Base-by-base conservation (phyloP, 352 stramenopile genomes). In the Pelagophyceae sp. region DNA sequence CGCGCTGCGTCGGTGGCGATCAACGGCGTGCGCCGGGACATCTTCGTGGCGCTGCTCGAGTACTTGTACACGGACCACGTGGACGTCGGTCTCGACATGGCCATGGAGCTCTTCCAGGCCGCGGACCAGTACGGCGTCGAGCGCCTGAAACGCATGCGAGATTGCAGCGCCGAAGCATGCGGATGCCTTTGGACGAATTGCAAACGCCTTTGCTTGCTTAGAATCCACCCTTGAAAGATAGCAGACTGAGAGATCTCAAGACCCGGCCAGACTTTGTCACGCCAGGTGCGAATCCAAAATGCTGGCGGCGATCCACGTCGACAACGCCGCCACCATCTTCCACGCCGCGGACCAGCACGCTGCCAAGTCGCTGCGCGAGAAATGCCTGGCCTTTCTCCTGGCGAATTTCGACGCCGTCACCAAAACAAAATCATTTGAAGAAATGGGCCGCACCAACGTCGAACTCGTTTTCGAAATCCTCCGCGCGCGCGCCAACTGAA, bases 401-500 rank as follows among this genome's bases (percentile, higher is more conserved):
- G 90, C 93, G 65, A 95, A 98, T 87, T 99, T 99, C 83, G 95
- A 99, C 85, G 87, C 88, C 27, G 91, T 98, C 27, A 98, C 92
- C 29, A 98, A 98, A 85, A 98, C 93, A 19, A 78, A 87, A 37
- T 85, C 90, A n/a, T 98, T 99, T 86, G 94, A 98, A 87, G 94
- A 98, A 81, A 99, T 99, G 95, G 94, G 94, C 31, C 85, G 94
- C 75, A 96, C 87, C 76, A 99, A 99, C 83, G 94, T 98, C 76
- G 95, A 99, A 72, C 87, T 99, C 33, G 93, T 98, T 27, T 98
- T 98, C 84, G 94, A 98, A 83, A 90, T 98, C 35, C 85, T 98
- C 67, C 20, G 31, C 35, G 2, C 67, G 15, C 61, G 61, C 29
- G 6, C 29, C 27, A 19, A 40, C 61, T 71, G 45, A 54, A n/a